Base-by-base conservation (phyloP, 2,329 filamentous ascomycete genomes). In the Plectosphaerella sp. region DNA sequence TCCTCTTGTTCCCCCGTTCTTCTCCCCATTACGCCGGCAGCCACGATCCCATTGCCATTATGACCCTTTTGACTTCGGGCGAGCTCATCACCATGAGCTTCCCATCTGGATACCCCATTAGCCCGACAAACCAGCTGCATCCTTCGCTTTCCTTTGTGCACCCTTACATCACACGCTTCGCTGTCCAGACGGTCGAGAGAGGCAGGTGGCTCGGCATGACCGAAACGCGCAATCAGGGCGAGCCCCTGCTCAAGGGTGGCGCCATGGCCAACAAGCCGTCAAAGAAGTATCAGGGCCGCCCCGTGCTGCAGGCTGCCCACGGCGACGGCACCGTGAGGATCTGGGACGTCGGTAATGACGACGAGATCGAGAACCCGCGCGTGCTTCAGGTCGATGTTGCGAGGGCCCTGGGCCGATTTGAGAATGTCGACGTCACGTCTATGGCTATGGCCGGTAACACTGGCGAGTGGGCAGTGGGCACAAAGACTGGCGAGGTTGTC, bases 31-130 rank as follows among this genome's bases (percentile, higher is more conserved):
- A 92, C 67, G 84, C 81, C 41, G 91, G 93, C 24, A 87, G 88
- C 12, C 90, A 96, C 65, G 93, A 99, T 64, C 94, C 94, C 0
- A 87, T 97, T 52, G 93, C 91, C 20, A 74, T 96, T 41, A 76
- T 99, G 58, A 82, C 84, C 3, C 73, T 95, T 7, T 75, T 97
- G 4, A 85, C 87, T 1, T 96, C 91, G 1, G 94, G 94, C 20
- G 93, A 97, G 70, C 72, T 97, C 25, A 79, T 95, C 49, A 96
- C 93, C 0, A 73, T 97, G 66, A 96, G 87, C 61, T 97, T 97
- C 64, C 94, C 94, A 0, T 94, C 87, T 47, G 94, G 94, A 25
- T 89, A 92, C 67, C 88, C 91, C 1, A 95, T 97, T 51, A 89
- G 86, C 25, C 91, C 94, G 1, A 96, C 92, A 4, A 96, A 97